phyloP scores from a whole-genome alignment of 352 stramenopile genomes.

The Phytophthora europaea region DNA sequence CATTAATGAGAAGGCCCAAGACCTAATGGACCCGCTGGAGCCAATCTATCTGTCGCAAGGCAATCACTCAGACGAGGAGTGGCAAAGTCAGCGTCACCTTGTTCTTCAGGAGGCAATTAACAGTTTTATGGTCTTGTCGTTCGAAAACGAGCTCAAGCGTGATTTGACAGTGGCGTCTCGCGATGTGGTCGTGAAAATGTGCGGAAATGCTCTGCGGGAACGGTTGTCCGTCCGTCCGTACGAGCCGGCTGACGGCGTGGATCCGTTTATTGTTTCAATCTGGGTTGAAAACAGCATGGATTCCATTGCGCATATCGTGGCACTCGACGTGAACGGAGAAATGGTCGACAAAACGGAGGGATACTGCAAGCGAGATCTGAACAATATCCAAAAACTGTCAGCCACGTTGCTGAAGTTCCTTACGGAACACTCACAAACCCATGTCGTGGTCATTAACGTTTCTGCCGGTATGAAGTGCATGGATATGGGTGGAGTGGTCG shows the following conservation, averaged over 20 bases:
- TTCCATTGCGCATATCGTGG: constrained; percentile 86
- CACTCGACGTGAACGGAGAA: constrained; percentile 88
- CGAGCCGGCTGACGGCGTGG: constrained; percentile 77
- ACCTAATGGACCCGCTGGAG: constrained; percentile 87
- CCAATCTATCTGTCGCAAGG: constrained; percentile 68
- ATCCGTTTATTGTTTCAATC: constrained; percentile 89
- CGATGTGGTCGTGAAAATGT: constrained; percentile 83
- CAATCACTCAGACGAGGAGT: constrained; percentile 80
- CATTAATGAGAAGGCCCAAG: constrained; percentile 85
- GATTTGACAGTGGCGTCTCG: constrained; percentile 79
- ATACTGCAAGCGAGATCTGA: constrained; percentile 82
- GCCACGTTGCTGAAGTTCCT: constrained; percentile 86
- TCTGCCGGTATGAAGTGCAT: constrained; percentile 92
- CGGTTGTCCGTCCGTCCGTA: constrained; percentile 82
- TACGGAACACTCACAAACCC: constrained; percentile 80
- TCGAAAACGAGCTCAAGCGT: constrained; percentile 88
- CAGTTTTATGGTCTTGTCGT: constrained; percentile 85
- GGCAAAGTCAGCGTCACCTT: constrained; percentile 86
- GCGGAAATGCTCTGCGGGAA: constrained; percentile 71
- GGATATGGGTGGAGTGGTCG: constrained; percentile 90
- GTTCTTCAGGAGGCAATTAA: constrained; percentile 89
- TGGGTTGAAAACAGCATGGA: constrained; percentile 86
- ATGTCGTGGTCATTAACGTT: constrained; percentile 91
- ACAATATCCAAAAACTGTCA: constrained; percentile 78
- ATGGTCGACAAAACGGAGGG: constrained; percentile 89